Base-by-base conservation (phyloP, 2,329 filamentous ascomycete genomes). In the Xylariaceae sp. region DNA sequence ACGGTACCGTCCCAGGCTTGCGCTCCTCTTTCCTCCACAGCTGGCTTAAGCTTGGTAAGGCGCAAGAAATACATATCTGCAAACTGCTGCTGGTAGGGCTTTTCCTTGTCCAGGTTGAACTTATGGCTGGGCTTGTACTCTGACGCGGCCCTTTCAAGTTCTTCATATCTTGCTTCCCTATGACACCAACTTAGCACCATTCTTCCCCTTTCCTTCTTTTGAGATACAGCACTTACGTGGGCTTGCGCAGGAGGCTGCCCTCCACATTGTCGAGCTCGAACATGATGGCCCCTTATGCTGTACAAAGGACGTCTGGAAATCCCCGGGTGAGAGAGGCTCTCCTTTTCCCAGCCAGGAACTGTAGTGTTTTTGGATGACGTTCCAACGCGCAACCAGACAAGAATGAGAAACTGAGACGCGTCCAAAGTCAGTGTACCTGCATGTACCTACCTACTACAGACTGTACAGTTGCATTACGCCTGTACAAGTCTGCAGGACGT, bases 11-110 rank as follows among this genome's bases (percentile, higher is more conserved):
- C 73, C 88, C 92, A 98, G 5, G 83, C 79, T 23, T 82, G 79
- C 12, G 68, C 64, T 0, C 89, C 90, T 35, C 85, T 73, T 46
- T 76, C 65, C 53, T 94, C 86, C 0, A 94, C 85, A 1, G 78
- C 74, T 8, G 88, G 85, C 65, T 90, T 96, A 60, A 98, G 78
- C 64, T 85, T 85, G 26, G 87, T 80, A 16, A 98, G 74, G 9
- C 92, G 85, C 52, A 96, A 62, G 60, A 96, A 98, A 72, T 98
- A 98, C 78, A 97, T 90, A 64, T 98, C 92, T 47, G 85, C 87
- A 74, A 86, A 98, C 66, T 98, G 92, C 62, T 97, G 92, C 61
- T 89, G 74, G 62, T 97, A 98, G 38, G 88, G 83, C 46, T 74
- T 74, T 43, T 74, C 68, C 54, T 74, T 82, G 16, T 85, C 75